Percentiles rank a stretch among this genome's conserved stretches.
phyloP scores from a whole-genome alignment of 1,284 basidiomycete species.

The Ustilago loliicola region DNA sequence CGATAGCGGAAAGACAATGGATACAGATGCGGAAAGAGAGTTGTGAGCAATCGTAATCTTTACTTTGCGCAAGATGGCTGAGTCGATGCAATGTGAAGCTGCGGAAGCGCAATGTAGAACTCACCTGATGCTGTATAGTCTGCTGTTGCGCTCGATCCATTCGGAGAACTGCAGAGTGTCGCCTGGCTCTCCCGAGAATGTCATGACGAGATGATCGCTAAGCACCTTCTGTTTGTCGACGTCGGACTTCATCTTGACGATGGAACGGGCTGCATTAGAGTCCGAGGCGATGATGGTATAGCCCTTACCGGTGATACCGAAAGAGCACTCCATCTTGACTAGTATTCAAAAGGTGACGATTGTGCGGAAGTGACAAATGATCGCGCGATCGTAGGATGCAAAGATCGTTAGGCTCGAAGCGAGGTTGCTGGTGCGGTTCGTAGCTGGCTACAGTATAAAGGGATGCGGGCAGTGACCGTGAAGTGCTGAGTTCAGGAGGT shows the following conservation, averaged over 20 bases:
- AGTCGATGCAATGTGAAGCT: neutral
- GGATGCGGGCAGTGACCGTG: neutral
- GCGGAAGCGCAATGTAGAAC: slow-evolving; percentile 44
- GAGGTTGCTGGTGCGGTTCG: neutral
- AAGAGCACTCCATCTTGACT: slow-evolving; percentile 72
- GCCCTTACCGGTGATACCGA: slow-evolving; percentile 72
- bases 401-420: neutral
- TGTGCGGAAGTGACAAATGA: neutral
- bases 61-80: neutral
- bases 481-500: neutral
- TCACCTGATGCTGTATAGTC: slow-evolving; percentile 92
- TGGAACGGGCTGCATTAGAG: slow-evolving; percentile 87
- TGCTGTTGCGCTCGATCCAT: slow-evolving; percentile 93
- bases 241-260: slow-evolving; percentile 97
- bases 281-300: slow-evolving; percentile 79
- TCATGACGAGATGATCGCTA: slow-evolving; percentile 92
- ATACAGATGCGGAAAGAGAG: neutral
- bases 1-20: neutral
- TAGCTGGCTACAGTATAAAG: neutral
- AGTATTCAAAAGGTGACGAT: neutral
- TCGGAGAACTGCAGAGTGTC: slow-evolving; percentile 98
- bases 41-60: neutral
- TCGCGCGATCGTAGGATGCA: neutral
- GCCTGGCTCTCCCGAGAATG: slow-evolving; percentile 91
- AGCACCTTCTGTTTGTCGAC: slow-evolving; percentile 97